Base-by-base conservation (phyloP, 2,329 filamentous ascomycete genomes). In the Phaeophleospora eucalypticola region DNA sequence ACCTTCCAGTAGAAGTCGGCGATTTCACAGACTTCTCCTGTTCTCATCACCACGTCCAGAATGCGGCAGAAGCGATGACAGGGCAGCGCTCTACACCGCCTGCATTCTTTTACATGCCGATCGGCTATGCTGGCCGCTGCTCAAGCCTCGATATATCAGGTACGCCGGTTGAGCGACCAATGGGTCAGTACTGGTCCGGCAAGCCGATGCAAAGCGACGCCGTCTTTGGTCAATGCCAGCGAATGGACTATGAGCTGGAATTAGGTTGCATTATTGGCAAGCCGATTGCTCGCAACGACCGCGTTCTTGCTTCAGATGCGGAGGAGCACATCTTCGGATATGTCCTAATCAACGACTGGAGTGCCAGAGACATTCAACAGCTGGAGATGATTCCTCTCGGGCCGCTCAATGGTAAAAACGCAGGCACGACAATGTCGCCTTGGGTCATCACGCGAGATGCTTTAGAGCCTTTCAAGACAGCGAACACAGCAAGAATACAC, bases 261-360 rank as follows among this genome's bases (percentile, higher is more conserved):
- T 56, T 77, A 34, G 73, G 69, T 1, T 65, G 65, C 4, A 63
- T 75, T 8, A 58, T 76, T 4, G 70, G 71, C 3, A 61, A 61
- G 10, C 69, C 72, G 0, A 48, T 73, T 0, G 51, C 62, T 2
- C 57, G 65, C 1, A 71, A 71, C 1, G 44, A 65, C 1, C 54
- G 58, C 0, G 48, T 75, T 3, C 48, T 65, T 16, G 68, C 72
- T 3, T 53, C 59, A 14, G 58, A 72, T 12, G 71, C 71, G 0
- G 64, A 66, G n/a, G 69, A 77, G 1, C 77, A 82, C 51, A 77
- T 83, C 9, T 83, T 83, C 58, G 80, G 81, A 0, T 67, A 81
- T 16, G 75, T 81, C 0, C 63, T 84, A 10, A 56, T 83, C 9
- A 83, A 83, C 52, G 79, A 83, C 51, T 84, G 80, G 80, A 77